These are phyloP conservation scores for Trichoderma sp. DNA, from an alignment of 2,329 filamentous ascomycete genomes.

Conservation along the genomic window DNA sequence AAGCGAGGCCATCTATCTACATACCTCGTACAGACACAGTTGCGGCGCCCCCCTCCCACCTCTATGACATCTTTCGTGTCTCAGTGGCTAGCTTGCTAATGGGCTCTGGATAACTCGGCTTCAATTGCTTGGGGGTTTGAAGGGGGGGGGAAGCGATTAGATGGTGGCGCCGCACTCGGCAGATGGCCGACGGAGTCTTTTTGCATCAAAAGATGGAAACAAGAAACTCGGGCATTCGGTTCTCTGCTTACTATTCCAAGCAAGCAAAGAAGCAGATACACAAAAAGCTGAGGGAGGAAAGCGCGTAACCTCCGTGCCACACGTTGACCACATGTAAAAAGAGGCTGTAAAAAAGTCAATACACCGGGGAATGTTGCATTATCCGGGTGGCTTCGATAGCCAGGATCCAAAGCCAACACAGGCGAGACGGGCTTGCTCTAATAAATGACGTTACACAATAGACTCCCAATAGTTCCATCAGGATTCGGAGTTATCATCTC, in stretches of 20 bases:
- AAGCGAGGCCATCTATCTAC: neutral
- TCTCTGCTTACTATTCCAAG: neutral
- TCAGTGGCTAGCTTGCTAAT: neutral
- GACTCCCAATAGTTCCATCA: neutral
- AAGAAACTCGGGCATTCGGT: neutral
- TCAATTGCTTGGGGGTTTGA: neutral
- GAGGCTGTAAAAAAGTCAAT: neutral
- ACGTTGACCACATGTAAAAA: neutral
- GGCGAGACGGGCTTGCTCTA: neutral
- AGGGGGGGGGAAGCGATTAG: neutral
- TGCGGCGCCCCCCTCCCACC: neutral
- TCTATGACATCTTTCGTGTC: neutral
- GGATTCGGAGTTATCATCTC: neutral
- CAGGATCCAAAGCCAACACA: neutral
- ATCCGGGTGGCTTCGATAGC: neutral
- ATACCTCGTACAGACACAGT: neutral
- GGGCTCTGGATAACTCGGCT: neutral
- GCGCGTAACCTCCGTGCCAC: neutral
- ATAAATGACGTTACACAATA: neutral
- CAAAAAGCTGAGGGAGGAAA: neutral
- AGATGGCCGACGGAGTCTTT: neutral
- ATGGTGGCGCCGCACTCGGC: neutral
- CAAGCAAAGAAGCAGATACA: neutral
- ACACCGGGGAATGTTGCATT: neutral
- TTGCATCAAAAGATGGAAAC: neutral